phyloP scores from a whole-genome alignment of 1,284 basidiomycete species.

The Pyrrhoderma lamaoense region DNA sequence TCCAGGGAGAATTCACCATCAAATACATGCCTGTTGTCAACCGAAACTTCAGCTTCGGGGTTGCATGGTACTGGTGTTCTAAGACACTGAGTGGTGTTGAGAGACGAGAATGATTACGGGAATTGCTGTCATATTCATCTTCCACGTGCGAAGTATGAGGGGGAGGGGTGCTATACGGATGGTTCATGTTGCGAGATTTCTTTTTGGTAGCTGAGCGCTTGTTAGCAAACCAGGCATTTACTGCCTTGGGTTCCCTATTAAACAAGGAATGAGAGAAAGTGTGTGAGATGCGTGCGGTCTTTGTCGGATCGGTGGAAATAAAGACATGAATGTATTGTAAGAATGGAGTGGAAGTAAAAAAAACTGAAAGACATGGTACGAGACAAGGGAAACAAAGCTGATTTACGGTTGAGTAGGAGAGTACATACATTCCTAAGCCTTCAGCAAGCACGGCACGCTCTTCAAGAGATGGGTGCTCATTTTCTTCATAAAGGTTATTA shows the following conservation, averaged over 20 bases:
- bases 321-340: slow-evolving; percentile 16
- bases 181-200: slow-evolving; percentile 37
- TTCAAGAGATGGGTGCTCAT: slow-evolving; percentile 67
- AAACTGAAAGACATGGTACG: too few species aligned
- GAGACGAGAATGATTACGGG: slow-evolving; percentile 12
- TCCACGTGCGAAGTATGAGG: slow-evolving; percentile 28
- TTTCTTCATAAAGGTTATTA: slow-evolving; percentile 67
- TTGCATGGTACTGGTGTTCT: slow-evolving; percentile 7
- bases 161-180: slow-evolving; percentile 24
- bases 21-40: slow-evolving; percentile 41
- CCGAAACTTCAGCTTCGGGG: slow-evolving; percentile 35
- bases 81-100: slow-evolving; percentile 17
- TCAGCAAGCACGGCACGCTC: slow-evolving; percentile 59
- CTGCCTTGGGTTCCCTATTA: slow-evolving; percentile 69
- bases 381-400: slow-evolving; percentile 20
- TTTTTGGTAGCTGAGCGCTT: slow-evolving; percentile 77
- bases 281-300: slow-evolving; percentile 5
- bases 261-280: slow-evolving; percentile 18
- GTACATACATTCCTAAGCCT: slow-evolving; percentile 64
- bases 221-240: slow-evolving; percentile 80
- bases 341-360: slow-evolving; percentile 4
- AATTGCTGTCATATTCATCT: slow-evolving; percentile 37
- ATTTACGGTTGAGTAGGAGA: neutral
- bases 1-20: slow-evolving; percentile 34
- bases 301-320: slow-evolving; percentile 17